Base-by-base conservation (phyloP, 371 early-diverging fungal species). In the Haplosporangium sp. region DNA sequence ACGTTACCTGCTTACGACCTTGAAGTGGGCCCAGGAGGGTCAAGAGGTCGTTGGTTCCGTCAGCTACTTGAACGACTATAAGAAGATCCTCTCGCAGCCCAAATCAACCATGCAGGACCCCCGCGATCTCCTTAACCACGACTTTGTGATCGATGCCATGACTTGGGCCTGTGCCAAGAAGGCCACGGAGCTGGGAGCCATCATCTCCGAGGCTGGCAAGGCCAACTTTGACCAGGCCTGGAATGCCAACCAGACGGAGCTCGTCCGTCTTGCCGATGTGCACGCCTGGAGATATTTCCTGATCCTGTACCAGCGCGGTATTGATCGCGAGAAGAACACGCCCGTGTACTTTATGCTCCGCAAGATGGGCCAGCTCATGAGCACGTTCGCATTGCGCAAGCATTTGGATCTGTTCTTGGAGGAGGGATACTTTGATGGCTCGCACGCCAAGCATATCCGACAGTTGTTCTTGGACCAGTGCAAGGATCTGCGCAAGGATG, bases 401-500 rank as follows among this genome's bases (percentile, higher is more conserved):
- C 86, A 85, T 59, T 55, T 83, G 43, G 85, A 86, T 59, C 80
- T 86, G 64, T 87, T 85, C 52, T 73, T 85, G 52, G 85, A 83
- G 71, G 87, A 87, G 73, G 84, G 83, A 0, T 87, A 84, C 63
- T 73, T 89, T 12, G 67, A 69, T 16, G 83, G 86, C 18, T 55
- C 74, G 0, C 87, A 87, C 43, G 79, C 86, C 38, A 85, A 84
- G 37, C 73, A 71, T n/a, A 76, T 86, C 52, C 81, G 84, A 36
- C 66, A 82, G 36, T 36, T 79, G 37, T 87, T 87, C 65, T 66
- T 85, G 40, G 71, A 82, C 37, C 83, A 83, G 52, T 90, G 89
- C 71, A 83, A 84, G 71, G 81, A 82, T 9, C 68, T 90, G 41
- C 86, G 92, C 38, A 74, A 80, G 38, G 86, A 89, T 60, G 88